These are phyloP conservation scores for Chenopodium berlandieri DNA, from an alignment of 148 eudicot genomes.

Conservation along the genomic window DNA sequence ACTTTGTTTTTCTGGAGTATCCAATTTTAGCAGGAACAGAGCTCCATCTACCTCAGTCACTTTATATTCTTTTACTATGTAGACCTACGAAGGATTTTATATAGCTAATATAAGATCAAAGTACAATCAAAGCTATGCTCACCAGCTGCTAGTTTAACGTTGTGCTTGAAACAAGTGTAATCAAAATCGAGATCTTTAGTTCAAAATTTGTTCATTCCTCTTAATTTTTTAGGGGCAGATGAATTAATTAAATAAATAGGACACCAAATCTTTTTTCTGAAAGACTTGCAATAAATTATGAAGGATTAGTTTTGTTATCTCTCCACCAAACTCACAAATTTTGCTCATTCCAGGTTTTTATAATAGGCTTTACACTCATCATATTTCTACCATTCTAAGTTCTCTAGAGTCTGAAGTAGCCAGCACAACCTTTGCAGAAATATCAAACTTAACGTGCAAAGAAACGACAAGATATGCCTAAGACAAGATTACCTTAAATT, in stretches of 20 bases:
- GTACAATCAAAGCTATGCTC: background rate
- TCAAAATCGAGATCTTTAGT: background rate
- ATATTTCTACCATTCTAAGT: background rate
- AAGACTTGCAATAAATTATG: background rate
- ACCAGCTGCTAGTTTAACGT: background rate
- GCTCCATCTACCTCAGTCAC: constrained; percentile 46
- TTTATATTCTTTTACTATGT: constrained; percentile 43
- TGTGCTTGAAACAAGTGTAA: background rate
- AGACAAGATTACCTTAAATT: constrained; percentile 44
- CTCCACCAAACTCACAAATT: too few relatives aligned
- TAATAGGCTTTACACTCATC: background rate
- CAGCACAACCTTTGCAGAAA: background rate
- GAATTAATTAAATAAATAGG: background rate
- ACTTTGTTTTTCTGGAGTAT: constrained; percentile 28
- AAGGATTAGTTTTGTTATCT: background rate
- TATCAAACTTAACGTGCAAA: background rate
- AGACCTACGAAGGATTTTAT: constrained; percentile 35
- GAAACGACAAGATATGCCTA: background rate
- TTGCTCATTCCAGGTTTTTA: too few relatives aligned
- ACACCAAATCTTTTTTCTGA: background rate
- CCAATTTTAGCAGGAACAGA: constrained; percentile 37
- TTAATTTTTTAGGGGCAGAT: background rate
- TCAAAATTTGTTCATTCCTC: background rate
- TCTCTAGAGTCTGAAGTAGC: background rate
- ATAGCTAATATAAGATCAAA: background rate